Evolutionary conservation across 257 asterid species (phyloP).

Genomic region (Agastache rugosa): DNA sequence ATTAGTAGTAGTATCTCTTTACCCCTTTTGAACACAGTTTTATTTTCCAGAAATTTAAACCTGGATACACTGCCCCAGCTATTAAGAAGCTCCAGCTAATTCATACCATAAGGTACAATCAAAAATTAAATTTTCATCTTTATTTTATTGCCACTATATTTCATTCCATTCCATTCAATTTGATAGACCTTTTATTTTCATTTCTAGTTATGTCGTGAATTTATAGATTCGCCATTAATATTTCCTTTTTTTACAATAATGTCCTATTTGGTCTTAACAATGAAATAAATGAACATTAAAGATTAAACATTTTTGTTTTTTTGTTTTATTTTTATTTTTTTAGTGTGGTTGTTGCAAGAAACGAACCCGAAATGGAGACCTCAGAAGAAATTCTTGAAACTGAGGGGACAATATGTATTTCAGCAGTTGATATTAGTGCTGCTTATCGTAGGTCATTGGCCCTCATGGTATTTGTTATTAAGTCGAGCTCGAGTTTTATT

Average conservation of each 20-base stretch:
- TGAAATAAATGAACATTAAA: neutral
- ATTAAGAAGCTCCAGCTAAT: slow-evolving; percentile 46
- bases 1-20: too few species aligned
- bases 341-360: slow-evolving; percentile 44
- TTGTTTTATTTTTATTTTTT: neutral
- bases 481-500: neutral
- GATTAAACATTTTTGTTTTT: neutral
- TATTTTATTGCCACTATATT: too few species aligned
- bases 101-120: slow-evolving; percentile 56
- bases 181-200: too few species aligned
- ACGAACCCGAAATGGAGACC: slow-evolving; percentile 32
- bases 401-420: slow-evolving; percentile 10
- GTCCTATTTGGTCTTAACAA: too few species aligned
- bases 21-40: neutral
- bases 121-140: too few species aligned
- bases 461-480: slow-evolving; percentile 43
- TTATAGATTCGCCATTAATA: too few species aligned
- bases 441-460: slow-evolving; percentile 68
- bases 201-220: too few species aligned
- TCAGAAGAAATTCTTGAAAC: slow-evolving; percentile 34
- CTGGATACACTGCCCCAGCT: slow-evolving; percentile 64
- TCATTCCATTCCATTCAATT: too few species aligned
- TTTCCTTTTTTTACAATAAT: too few species aligned
- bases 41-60: slow-evolving; percentile 70
- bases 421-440: slow-evolving; percentile 21